These are phyloP conservation scores for Acer campestre DNA, from an alignment of 345 rosid genomes.

Conservation along the genomic window DNA sequence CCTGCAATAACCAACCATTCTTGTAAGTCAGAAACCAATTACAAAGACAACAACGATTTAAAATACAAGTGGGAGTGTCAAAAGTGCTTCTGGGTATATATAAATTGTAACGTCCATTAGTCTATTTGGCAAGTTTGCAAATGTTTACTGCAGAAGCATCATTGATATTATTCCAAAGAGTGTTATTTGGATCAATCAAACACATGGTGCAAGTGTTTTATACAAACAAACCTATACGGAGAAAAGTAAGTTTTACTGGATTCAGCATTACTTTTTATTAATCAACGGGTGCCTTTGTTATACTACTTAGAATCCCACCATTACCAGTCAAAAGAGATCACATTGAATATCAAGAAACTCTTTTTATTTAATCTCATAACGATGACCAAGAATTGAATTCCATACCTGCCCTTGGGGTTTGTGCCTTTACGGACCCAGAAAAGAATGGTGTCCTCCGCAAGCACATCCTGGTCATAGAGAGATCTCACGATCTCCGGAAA, in stretches of 20 bases:
- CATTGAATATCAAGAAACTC: neutral
- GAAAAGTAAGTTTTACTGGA: too few relatives aligned
- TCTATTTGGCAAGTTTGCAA: too few relatives aligned
- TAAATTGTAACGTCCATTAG: too few relatives aligned
- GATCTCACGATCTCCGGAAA: slow-evolving; percentile 88
- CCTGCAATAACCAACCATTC: slow-evolving; percentile 33
- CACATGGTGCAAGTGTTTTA: too few relatives aligned
- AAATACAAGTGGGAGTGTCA: too few relatives aligned
- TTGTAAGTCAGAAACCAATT: neutral
- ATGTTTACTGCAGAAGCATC: too few relatives aligned
- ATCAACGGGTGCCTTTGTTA: too few relatives aligned
- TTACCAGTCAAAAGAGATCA: neutral
- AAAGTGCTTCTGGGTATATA: too few relatives aligned
- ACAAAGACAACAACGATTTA: neutral
- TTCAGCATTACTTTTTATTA: too few relatives aligned
- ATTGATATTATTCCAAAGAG: too few relatives aligned
- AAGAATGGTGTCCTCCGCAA: slow-evolving; percentile 93
- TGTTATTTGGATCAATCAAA: neutral
- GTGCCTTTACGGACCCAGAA: slow-evolving; percentile 92
- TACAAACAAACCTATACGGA: too few relatives aligned
- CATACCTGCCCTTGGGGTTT: slow-evolving; percentile 91
- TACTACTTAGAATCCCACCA: too few relatives aligned
- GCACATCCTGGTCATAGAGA: slow-evolving; percentile 93
- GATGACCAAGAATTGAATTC: neutral
- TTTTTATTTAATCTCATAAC: neutral